Percentiles rank a stretch among this genome's conserved stretches.
Conservation (phyloP, 2,329 filamentous ascomycete genomes). For the Hortaea werneckii region DNA sequence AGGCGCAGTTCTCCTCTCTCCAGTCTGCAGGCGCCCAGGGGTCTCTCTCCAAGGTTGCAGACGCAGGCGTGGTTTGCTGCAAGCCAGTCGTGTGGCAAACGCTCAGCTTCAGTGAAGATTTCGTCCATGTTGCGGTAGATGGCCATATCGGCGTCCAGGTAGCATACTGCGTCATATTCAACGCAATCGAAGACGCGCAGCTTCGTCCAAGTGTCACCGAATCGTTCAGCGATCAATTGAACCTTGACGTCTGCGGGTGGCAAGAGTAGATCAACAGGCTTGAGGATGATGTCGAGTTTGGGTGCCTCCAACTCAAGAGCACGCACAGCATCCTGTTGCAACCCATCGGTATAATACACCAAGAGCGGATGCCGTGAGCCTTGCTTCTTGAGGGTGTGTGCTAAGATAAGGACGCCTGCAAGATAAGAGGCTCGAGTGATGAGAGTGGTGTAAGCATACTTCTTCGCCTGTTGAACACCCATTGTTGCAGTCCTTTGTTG, state of each 20-base stretch:
- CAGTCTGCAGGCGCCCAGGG: slow-evolving; percentile 42
- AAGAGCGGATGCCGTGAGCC: slow-evolving; percentile 39
- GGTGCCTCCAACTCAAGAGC: slow-evolving; percentile 34
- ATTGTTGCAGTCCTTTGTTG: neutral
- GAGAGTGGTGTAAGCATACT: slow-evolving; percentile 40
- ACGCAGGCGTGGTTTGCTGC: slow-evolving; percentile 43
- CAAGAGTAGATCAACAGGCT: slow-evolving; percentile 32
- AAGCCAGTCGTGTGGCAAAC: slow-evolving; percentile 35
- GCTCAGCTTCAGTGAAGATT: slow-evolving; percentile 30
- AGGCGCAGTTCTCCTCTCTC: slow-evolving; percentile 40
- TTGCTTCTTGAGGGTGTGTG: slow-evolving; percentile 39
- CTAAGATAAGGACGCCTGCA: slow-evolving; percentile 41
- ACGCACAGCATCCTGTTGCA: slow-evolving; percentile 30
- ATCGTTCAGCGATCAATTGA: slow-evolving; percentile 37
- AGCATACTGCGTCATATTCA: slow-evolving; percentile 34
- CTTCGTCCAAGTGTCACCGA: slow-evolving; percentile 47
- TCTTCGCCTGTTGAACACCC: neutral
- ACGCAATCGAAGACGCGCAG: slow-evolving; percentile 40
- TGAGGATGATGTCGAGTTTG: slow-evolving; percentile 31
- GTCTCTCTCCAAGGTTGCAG: slow-evolving; percentile 43
- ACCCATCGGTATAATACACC: slow-evolving; percentile 38
- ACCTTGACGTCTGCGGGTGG: slow-evolving; percentile 10
- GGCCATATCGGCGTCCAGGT: slow-evolving; percentile 45
- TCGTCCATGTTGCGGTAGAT: slow-evolving; percentile 35
- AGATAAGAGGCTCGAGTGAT: slow-evolving; percentile 44